Evolutionary conservation across 768 basidiomycete species (phyloP), one percentile per base, ranked within the genome.

Genomic region (Suillus americanus): DNA sequence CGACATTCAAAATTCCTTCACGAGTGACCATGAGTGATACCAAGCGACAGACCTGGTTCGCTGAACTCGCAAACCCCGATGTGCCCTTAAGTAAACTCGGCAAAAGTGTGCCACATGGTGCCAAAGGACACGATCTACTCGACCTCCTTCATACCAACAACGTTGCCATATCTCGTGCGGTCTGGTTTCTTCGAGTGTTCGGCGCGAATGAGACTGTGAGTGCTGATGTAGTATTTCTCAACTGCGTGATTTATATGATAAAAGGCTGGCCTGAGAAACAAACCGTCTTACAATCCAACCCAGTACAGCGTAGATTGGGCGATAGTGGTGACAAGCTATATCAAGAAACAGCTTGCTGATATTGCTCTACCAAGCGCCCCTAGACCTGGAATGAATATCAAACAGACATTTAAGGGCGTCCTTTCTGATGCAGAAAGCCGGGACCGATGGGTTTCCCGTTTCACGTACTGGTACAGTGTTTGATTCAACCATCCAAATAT

Each of bases 281-380:
- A 90, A 70, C 89, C 91, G 4, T 75, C 84, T n/a, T 93, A 91
- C 74, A 89, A 91, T 68, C 91, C 92, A 1, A 88, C 84, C 6
- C 91, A 91, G 69, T 94, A 95, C 72, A 93, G 92, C 66, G 75
- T 90, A 18, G 92, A 95, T 64, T 94, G 92, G 91, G 89, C 94
- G 2, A 90, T 86, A 69, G 83, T 92, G 9, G 85, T 95, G 38
- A 92, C 90, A 0, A 82, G 86, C 60, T 91, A 94, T 70, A 79
- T 95, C 77, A 92, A 90, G 79, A 94, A 94, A 70, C 92, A 92
- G 69, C 79, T 95, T 12, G 80, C 80, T 6, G 91, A 93, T 33
- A 94, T 95, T 62, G 86, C 86, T 13, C 79, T 95, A 33, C 93
- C 94, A 2, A 91, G 87, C 70, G 87, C 91, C 33, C 90, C 91